Conservation (phyloP, 148 eudicot genomes). For the Chenopodium quinoa region DNA sequence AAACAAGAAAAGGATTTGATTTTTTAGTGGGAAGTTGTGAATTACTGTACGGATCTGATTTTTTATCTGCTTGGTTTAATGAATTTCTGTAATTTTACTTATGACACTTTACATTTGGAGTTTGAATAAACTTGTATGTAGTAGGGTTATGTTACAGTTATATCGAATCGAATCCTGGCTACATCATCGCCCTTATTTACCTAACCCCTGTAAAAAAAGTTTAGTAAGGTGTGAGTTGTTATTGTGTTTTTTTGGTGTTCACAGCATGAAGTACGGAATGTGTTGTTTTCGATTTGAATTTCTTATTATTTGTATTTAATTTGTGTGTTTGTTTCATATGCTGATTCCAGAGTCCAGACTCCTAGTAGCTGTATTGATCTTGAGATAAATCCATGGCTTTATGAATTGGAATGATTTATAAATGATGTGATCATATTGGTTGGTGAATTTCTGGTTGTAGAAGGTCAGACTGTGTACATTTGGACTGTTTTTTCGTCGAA, state of each 20-base stretch:
- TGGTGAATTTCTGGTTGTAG: background rate
- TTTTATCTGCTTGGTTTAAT: background rate
- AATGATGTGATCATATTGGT: no score
- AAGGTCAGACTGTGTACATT: background rate
- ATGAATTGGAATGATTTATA: background rate
- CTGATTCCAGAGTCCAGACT: background rate
- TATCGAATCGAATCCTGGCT: no score
- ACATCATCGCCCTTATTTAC: no score
- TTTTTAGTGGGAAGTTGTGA: background rate
- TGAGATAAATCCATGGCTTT: background rate
- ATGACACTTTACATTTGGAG: background rate
- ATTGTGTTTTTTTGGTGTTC: background rate
- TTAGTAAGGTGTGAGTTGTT: background rate
- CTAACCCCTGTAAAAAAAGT: background rate
- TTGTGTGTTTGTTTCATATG: background rate
- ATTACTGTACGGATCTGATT: background rate
- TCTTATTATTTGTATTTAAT: background rate
- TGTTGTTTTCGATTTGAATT: background rate
- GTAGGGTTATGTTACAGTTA: no score
- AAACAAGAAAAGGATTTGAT: constrained; percentile 7
- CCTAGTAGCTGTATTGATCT: background rate
- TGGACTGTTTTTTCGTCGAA: background rate
- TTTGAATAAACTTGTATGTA: background rate
- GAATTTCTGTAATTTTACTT: background rate
- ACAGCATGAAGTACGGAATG: background rate